A percentile compares a stretch with the other conserved stretches of the same genome.
phyloP scores from a whole-genome alignment of 2,329 filamentous ascomycete genomes.

The Penicillium sp. region DNA sequence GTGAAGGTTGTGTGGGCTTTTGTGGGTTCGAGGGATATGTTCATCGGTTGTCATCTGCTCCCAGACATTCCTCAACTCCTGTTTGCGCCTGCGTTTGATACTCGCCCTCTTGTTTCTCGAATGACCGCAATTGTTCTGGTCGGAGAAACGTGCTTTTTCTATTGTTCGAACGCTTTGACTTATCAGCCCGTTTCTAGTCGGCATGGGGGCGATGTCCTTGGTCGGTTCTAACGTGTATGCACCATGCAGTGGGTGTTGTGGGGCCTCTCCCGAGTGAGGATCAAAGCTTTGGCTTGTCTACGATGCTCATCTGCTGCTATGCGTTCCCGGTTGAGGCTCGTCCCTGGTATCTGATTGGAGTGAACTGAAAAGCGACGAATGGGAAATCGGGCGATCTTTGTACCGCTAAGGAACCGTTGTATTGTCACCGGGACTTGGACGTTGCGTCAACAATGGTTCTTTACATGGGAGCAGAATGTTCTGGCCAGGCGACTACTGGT shows the following conservation, averaged over 20 bases:
- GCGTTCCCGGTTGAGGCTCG: slow-evolving; percentile 5
- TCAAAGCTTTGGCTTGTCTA: slow-evolving; percentile 94
- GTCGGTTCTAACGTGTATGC: slow-evolving; percentile 16
- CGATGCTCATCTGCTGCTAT: slow-evolving; percentile 26
- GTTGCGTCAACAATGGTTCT: slow-evolving; percentile 7
- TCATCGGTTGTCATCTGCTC: slow-evolving; percentile 9
- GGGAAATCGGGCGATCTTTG: slow-evolving; percentile 12
- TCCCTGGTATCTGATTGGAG: slow-evolving; percentile 7
- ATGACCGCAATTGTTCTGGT: slow-evolving; percentile 10
- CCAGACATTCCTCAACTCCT: slow-evolving; percentile 18
- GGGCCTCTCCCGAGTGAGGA: slow-evolving; percentile 91
- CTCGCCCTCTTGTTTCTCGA: neutral
- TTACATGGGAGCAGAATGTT: slow-evolving; percentile 15
- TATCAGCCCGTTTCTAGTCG: slow-evolving; percentile 1
- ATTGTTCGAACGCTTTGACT: slow-evolving; percentile 10
- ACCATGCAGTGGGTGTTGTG: slow-evolving; percentile 38
- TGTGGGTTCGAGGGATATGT: slow-evolving; percentile 13
- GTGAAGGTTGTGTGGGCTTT: slow-evolving; percentile 12
- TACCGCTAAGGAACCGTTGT: slow-evolving; percentile 9
- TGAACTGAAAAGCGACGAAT: slow-evolving; percentile 15
- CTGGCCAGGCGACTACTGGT: slow-evolving; percentile 12
- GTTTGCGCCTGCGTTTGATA: neutral
- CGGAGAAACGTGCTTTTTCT: slow-evolving; percentile 3
- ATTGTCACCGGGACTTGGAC: slow-evolving; percentile 8
- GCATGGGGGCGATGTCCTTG: neutral